These are phyloP conservation scores for Geum urbanum DNA, from an alignment of 306 rosid genomes.

Conservation along the genomic window DNA sequence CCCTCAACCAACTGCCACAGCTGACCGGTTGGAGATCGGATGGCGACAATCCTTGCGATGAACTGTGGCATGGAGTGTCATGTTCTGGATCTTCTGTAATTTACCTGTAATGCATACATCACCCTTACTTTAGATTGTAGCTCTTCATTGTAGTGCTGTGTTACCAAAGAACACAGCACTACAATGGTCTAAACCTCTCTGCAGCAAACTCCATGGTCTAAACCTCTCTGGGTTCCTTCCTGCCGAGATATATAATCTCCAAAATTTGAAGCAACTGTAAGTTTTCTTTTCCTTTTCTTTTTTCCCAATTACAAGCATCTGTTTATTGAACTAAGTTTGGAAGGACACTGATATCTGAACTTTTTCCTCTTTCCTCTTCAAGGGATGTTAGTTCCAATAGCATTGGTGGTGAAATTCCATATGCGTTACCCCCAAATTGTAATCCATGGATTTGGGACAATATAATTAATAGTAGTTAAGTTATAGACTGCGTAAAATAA, in stretches of 20 bases:
- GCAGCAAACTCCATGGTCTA: conserved; percentile 71
- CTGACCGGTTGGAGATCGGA: conserved; percentile 62
- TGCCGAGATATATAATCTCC: conserved; percentile 51
- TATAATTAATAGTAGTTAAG: too few species aligned
- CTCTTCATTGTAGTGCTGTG: conserved; percentile 8
- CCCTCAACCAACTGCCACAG: conserved; percentile 50
- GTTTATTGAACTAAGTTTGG: neutral
- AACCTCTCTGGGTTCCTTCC: conserved; percentile 77
- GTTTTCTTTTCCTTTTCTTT: conserved; percentile 15
- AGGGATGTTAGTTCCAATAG: conserved; percentile 83
- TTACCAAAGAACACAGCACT: conserved; percentile 9
- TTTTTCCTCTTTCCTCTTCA: conserved; percentile 26
- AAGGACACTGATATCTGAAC: conserved; percentile 11
- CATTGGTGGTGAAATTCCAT: conserved; percentile 67
- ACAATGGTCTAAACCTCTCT: conserved; percentile 6
- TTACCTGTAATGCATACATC: conserved; percentile 52
- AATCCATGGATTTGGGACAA: too few species aligned
- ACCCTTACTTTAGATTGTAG: neutral
- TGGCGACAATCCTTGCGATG: conserved; percentile 75
- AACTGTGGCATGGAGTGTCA: conserved; percentile 81
- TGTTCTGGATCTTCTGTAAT: conserved; percentile 76
- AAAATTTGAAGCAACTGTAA: conserved; percentile 67
- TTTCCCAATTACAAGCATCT: neutral
- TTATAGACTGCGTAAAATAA: too few species aligned
- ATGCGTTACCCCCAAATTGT: conserved; percentile 43